phyloP scores from a whole-genome alignment of 2,329 filamentous ascomycete species.

The Gaeumannomyces tritici region DNA sequence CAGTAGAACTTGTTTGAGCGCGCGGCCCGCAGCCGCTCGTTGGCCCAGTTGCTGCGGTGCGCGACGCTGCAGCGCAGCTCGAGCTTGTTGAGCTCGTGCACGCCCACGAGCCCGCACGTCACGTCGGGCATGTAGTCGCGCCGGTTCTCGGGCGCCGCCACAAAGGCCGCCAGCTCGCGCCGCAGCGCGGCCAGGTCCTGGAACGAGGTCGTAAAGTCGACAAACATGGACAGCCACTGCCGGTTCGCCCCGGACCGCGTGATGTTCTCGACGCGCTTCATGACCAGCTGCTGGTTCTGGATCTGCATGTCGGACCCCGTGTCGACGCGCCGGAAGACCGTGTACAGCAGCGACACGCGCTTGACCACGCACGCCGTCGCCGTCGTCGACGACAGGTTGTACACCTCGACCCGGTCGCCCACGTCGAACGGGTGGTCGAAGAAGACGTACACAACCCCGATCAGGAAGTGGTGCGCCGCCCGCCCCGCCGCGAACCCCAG shows the following conservation, averaged over 20 bases:
- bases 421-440: constrained; percentile 67
- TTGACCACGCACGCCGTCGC: constrained; percentile 15
- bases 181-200: constrained; percentile 59
- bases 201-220: constrained; percentile 61
- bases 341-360: constrained; percentile 22
- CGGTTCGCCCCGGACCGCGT: constrained; percentile 58
- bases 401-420: constrained; percentile 61
- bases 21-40: constrained; percentile 59
- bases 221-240: constrained; percentile 53
- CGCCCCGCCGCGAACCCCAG: constrained; percentile 65
- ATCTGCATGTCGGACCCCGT: constrained; percentile 19
- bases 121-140: constrained; percentile 57
- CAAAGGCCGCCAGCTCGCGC: constrained; percentile 53
- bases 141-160: constrained; percentile 48
- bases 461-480: constrained; percentile 61
- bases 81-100: constrained; percentile 26
- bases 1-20: constrained; percentile 68
- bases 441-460: constrained; percentile 62
- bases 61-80: constrained; percentile 46
- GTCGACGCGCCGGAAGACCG: constrained; percentile 21
- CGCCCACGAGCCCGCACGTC: constrained; percentile 50
- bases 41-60: constrained; percentile 68
- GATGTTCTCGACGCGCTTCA: constrained; percentile 62
- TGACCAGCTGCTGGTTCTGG: constrained; percentile 58
- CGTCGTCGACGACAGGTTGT: constrained; percentile 20